phyloP scores from a whole-genome alignment of 805 yeast species.

The Ogataea methylovora region DNA sequence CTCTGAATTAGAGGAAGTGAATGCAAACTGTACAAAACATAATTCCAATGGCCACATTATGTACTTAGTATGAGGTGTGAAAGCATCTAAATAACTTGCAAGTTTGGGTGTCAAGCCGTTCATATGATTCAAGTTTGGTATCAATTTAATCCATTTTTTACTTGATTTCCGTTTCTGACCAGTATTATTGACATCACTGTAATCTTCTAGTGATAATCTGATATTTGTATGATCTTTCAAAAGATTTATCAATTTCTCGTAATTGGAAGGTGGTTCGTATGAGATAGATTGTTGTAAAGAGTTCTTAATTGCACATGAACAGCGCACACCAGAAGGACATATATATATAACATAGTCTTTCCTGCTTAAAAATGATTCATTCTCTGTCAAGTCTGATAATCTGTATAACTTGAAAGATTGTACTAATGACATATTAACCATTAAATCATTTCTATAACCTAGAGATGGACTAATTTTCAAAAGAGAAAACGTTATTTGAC shows the following conservation, averaged over 20 bases:
- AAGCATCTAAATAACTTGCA: constrained; percentile 39
- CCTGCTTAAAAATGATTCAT: constrained; percentile 15
- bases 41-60: constrained; percentile 69
- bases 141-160: constrained; percentile 53
- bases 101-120: constrained; percentile 62
- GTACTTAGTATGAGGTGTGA: constrained; percentile 35
- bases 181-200: constrained; percentile 13
- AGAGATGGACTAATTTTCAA: constrained; percentile 42
- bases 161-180: background rate
- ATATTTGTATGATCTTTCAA: constrained; percentile 28
- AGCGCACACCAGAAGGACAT: constrained; percentile 51
- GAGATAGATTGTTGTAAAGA: constrained; percentile 27
- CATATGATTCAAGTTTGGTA: constrained; percentile 62
- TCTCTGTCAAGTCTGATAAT: constrained; percentile 8
- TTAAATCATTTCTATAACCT: constrained; percentile 36
- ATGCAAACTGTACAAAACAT: constrained; percentile 51
- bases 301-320: constrained; percentile 28
- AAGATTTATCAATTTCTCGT: constrained; percentile 27
- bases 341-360: constrained; percentile 35
- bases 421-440: constrained; percentile 25
- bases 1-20: constrained; percentile 15
- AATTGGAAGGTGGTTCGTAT: constrained; percentile 34
- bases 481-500: constrained; percentile 17
- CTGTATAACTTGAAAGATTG: constrained; percentile 12
- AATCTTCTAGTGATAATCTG: constrained; percentile 7